phyloP scores from a whole-genome alignment of 345 rosid genomes.

The Sapria himalayana region DNA sequence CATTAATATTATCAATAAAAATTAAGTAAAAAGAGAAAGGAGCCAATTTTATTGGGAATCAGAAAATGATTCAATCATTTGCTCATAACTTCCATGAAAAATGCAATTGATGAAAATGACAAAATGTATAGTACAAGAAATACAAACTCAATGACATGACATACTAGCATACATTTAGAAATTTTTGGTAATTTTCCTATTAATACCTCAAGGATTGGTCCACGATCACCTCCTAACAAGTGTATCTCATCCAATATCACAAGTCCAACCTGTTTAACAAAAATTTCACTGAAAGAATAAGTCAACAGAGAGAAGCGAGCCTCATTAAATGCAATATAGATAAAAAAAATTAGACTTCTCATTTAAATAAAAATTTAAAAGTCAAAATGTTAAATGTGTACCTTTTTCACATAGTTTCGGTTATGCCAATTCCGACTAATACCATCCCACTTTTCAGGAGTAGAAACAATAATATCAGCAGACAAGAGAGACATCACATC shows the following conservation, averaged over 20 bases:
- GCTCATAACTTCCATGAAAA: no score
- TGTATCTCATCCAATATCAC: conserved; percentile 96
- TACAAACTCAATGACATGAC: no score
- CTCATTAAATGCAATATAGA: neutral
- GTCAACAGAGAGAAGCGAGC: neutral
- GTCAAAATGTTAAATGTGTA: conserved; percentile 10
- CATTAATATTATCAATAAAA: no score
- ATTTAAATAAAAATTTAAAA: conserved; percentile 7
- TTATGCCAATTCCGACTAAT: conserved; percentile 98
- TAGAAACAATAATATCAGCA: conserved; percentile 91
- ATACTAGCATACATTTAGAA: neutral
- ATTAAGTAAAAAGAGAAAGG: no score
- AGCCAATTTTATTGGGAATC: no score
- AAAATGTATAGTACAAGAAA: no score
- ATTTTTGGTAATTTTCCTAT: neutral
- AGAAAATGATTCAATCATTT: no score
- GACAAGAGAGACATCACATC: conserved; percentile 89
- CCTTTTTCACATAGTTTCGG: conserved; percentile 93
- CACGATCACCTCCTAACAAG: conserved; percentile 93
- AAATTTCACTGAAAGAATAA: conserved; percentile 5
- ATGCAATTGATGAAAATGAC: no score
- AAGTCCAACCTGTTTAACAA: conserved; percentile 61
- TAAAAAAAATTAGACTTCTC: neutral
- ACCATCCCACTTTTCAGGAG: conserved; percentile 99
- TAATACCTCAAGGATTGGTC: conserved; percentile 92